A percentile compares a stretch with the other conserved stretches of the same genome.
Evolutionary conservation across 1,139 yeast species (phyloP).

Genomic region (Taphrina deformans): DNA sequence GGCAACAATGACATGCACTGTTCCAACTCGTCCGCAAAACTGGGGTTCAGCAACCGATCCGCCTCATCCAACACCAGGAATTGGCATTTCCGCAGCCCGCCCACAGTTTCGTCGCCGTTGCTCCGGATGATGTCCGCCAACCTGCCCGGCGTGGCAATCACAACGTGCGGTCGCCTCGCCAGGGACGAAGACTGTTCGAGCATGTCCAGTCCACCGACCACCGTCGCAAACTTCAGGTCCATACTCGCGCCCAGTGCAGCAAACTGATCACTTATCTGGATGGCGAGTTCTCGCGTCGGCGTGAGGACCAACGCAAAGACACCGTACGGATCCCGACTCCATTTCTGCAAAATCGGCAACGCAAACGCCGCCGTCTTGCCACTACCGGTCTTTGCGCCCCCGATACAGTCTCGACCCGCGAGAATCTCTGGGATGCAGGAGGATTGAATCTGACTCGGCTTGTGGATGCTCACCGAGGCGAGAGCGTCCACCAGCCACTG

Average conservation of each 20-base stretch:
- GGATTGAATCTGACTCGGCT: conserved; percentile 82
- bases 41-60: conserved; percentile 79
- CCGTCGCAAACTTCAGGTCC: conserved; percentile 74
- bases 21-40: conserved; percentile 76
- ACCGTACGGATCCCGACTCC: conserved; percentile 95
- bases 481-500: conserved; percentile 85
- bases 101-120: conserved; percentile 84
- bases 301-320: conserved; percentile 85
- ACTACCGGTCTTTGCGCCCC: conserved; percentile 97
- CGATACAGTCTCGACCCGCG: conserved; percentile 85
- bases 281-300: conserved; percentile 92
- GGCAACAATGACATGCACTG: conserved; percentile 72
- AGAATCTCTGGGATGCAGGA: conserved; percentile 88
- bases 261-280: conserved; percentile 96
- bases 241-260: conserved; percentile 86
- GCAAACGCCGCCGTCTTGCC: conserved; percentile 98
- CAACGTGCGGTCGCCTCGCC: conserved; percentile 85
- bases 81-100: conserved; percentile 73
- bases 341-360: conserved; percentile 87
- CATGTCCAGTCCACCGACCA: conserved; percentile 95
- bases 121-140: conserved; percentile 86
- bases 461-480: conserved; percentile 71
- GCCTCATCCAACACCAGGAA: conserved; percentile 94
- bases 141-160: conserved; percentile 96
- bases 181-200: conserved; percentile 78